Evolutionary conservation across 2,329 filamentous ascomycete genomes (phyloP).

Genomic region (Xylariaceae sp.): DNA sequence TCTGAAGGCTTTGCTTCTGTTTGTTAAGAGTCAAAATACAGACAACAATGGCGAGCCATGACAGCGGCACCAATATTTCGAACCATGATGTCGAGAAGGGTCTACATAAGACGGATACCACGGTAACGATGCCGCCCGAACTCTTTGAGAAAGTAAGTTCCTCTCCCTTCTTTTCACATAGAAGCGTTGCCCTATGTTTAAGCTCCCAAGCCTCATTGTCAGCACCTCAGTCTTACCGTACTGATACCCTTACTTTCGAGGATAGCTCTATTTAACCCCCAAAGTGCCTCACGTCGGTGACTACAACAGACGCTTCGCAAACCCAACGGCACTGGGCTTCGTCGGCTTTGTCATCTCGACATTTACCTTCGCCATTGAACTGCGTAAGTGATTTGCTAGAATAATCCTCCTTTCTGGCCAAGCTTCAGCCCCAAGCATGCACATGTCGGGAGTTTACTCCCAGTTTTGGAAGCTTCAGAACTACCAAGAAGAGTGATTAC

Average conservation of each 20-base stretch:
- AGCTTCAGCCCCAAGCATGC: too few relatives aligned
- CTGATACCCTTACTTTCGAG: conserved; percentile 1
- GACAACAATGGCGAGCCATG: conserved; percentile 20
- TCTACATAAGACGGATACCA: conserved; percentile 30
- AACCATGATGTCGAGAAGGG: conserved; percentile 33
- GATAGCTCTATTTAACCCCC: conserved; percentile 36
- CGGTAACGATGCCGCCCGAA: conserved; percentile 37
- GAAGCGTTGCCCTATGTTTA: neutral
- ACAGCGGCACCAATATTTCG: conserved; percentile 3
- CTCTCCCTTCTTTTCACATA: neutral
- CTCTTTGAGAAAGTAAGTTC: conserved; percentile 33
- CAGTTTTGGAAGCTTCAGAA: too few relatives aligned
- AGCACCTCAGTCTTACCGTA: conserved; percentile 2
- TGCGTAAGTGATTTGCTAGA: too few relatives aligned
- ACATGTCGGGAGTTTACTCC: too few relatives aligned
- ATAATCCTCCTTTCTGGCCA: too few relatives aligned
- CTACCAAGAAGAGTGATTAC: too few relatives aligned
- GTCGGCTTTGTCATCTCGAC: conserved; percentile 38
- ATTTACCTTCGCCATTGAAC: conserved; percentile 34
- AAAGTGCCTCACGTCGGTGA: conserved; percentile 35
- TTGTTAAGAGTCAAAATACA: too few relatives aligned
- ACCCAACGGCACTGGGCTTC: conserved; percentile 36
- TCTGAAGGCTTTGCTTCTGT: too few relatives aligned
- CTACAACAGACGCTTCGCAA: conserved; percentile 35
- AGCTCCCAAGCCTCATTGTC: neutral